phyloP scores from a whole-genome alignment of 129 eudicot species.

The Tagetes patula region DNA sequence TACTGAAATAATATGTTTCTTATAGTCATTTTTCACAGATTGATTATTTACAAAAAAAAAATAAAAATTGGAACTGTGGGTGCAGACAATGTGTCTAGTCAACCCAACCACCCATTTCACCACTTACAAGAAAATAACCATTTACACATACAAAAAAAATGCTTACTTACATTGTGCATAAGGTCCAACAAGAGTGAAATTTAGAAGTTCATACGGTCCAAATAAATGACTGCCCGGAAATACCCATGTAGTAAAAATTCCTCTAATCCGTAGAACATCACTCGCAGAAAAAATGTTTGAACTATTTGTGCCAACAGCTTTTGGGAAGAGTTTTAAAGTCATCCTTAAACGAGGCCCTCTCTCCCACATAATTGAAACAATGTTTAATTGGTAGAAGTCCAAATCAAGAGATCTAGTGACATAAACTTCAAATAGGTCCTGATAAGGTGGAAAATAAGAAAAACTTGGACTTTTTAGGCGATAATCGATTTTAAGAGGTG shows the following conservation, averaged over 20 bases:
- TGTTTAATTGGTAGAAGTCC: conserved; percentile 53
- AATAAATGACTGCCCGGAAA: conserved; percentile 61
- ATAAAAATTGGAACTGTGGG: background rate
- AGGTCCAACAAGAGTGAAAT: conserved; percentile 88
- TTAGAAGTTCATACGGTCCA: conserved; percentile 95
- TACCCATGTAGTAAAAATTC: conserved; percentile 53
- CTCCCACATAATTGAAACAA: conserved; percentile 73
- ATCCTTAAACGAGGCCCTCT: conserved; percentile 85
- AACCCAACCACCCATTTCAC: background rate
- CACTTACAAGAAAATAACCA: background rate
- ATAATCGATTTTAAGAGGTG: conserved; percentile 74
- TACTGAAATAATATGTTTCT: background rate
- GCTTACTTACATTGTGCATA: conserved; percentile 55
- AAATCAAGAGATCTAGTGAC: conserved; percentile 48
- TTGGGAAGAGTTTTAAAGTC: conserved; percentile 75
- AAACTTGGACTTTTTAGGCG: conserved; percentile 89
- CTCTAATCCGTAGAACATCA: conserved; percentile 61
- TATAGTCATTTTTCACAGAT: background rate
- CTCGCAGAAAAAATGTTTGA: conserved; percentile 44
- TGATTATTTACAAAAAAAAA: background rate
- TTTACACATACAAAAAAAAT: background rate
- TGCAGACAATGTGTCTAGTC: background rate
- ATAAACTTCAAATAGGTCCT: conserved; percentile 46
- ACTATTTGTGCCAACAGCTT: conserved; percentile 27
- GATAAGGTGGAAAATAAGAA: conserved; percentile 64